A percentile compares a stretch with the other conserved stretches of the same genome.
phyloP scores from a whole-genome alignment of 805 yeast genomes.

The Kodamaea neixiangensis region DNA sequence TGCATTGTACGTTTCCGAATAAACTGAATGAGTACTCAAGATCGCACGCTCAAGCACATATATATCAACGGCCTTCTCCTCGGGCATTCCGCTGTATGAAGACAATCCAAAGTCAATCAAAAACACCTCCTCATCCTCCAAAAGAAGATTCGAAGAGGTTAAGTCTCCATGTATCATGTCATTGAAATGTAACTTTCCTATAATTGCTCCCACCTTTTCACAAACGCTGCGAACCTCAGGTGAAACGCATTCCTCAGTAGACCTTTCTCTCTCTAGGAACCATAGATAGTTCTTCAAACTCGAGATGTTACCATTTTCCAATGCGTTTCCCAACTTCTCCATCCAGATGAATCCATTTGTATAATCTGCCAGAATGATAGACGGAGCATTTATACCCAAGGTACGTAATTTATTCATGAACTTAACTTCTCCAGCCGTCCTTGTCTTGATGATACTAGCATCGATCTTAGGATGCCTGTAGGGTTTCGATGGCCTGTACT shows the following conservation, averaged over 20 bases:
- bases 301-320: conserved; percentile 55
- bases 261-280: conserved; percentile 46
- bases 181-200: conserved; percentile 70
- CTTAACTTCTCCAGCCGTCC: conserved; percentile 86
- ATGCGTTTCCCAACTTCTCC: conserved; percentile 66
- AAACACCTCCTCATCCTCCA: conserved; percentile 49
- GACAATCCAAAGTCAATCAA: conserved; percentile 93
- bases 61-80: conserved; percentile 96
- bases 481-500: conserved; percentile 86
- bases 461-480: conserved; percentile 88
- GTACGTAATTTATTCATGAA: conserved; percentile 57
- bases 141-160: conserved; percentile 83
- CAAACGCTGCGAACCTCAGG: conserved; percentile 47
- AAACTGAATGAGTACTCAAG: conserved; percentile 82
- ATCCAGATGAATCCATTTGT: conserved; percentile 84
- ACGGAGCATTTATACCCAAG: conserved; percentile 70
- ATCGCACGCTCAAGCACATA: conserved; percentile 93
- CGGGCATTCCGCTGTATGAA: conserved; percentile 70
- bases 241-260: conserved; percentile 23
- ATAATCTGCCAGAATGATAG: conserved; percentile 73
- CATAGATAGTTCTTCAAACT: conserved; percentile 75
- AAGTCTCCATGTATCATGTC: conserved; percentile 93
- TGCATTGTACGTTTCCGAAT: conserved; percentile 59
- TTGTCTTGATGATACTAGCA: conserved; percentile 66
- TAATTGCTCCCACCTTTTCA: conserved; percentile 58